Evolutionary conservation across 148 eudicot genomes (phyloP), one percentile per base, ranked within the genome.

Genomic region (Fagopyrum esculentum): DNA sequence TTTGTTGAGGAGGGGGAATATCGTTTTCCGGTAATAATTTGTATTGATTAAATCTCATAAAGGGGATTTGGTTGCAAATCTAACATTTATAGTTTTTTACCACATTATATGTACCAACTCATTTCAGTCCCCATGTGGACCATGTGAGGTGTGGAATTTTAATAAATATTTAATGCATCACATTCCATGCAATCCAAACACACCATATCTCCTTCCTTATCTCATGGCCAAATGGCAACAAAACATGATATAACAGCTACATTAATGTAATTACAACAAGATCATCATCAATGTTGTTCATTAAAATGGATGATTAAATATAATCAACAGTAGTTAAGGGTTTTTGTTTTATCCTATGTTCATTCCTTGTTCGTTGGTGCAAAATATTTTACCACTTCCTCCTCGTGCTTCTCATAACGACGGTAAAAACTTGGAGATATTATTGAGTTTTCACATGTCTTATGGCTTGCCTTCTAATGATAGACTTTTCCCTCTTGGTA

Each of bases 341-440:
- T 22, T 22, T 22, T 22, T 22, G 26, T 22, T 22, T 22, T 22
- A 22, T 22, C 26, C 26, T 22, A 22, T 47, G 40, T 22, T 71
- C 74, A 71, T n/a, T 71, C 52, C 56, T 59, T 45, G 10, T 60
- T 48, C 9, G 48, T 26, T 19, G 66, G 17, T 0, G 68, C 6
- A 35, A 12, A 16, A 15, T 45, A 2, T 6, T n/a, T 56, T 22
- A 50, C 43, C 49, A 43, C 86, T 11, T 77, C 84, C 56, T 80
- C 83, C 75, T 86, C 97, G 9, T 81, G 81, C 73, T 81, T 78
- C 71, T 79, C 90, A 78, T 88, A 90, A 43, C 96, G 93, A 17
- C 91, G 88, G 55, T 90, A 88, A 74, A 85, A 94, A 84, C 89
- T 94, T 75, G 93, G 96, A 57, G 92, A 83, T 84, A 87, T 90